Base-by-base conservation (phyloP, 257 asterid genomes). In the Ophiorrhiza pumila region DNA sequence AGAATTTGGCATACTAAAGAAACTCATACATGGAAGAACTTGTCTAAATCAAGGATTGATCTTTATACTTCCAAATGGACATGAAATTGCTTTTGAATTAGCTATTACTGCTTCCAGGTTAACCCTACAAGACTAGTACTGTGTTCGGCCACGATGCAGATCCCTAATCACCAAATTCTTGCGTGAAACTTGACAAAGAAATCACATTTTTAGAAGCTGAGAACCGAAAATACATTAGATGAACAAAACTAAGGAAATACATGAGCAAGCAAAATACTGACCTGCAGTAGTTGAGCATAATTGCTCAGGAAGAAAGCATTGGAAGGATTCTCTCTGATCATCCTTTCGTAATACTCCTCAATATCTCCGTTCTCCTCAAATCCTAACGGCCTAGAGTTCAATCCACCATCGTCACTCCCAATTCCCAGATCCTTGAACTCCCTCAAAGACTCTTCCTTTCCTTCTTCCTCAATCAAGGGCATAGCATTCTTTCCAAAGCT, bases 251-350 rank as follows among this genome's bases (percentile, higher is more conserved):
- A 22, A n/a, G 11, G 18, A 34, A 77, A 56, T 50, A 29, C 41
- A 50, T 7, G n/a, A 4, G 56, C 47, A 27, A n/a, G 6, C 52
- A 65, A 65, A 50, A 37, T n/a, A 77, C 85, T 29, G 46, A 94
- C 99, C 97, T 84, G 85, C 72, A 91, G 80, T 84, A 83, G 74
- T 46, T 82, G 89, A 72, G 96, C 98, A 80, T 86, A 87, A 50
- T 83, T 86, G 73, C 81, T 88, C 80, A 88, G 78, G 60, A 78
- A 73, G 85, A 86, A 81, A 53, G 96, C 77, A 43, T 83, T 83
- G 20, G 83, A 83, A 20, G 97, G 89, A 67, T 87, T 72, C 67
- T 83, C 83, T 15, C 29, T 64, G 63, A 81, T 39, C 82, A 85
- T 79, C 72, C 68, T 77, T 20, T 70, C 74, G 73, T 74, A 85